Base-by-base conservation (phyloP, 179 eudicot genomes). In the Corrigiola litoralis region DNA sequence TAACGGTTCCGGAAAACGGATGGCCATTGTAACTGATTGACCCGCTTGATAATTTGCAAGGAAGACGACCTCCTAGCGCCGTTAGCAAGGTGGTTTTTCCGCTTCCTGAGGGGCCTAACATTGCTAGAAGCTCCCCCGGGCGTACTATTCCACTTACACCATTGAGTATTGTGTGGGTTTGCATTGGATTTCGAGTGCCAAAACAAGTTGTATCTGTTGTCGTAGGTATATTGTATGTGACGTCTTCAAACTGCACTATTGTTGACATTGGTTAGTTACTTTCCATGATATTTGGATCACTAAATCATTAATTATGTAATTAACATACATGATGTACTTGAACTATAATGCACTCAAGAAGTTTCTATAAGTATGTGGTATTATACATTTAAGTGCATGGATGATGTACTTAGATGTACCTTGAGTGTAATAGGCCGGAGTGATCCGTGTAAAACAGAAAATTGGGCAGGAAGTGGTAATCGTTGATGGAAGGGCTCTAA, bases 21-120 rank as follows among this genome's bases (percentile, higher is more conserved):
- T 70, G 76, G 0, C 74, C 81, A 32, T 85, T 85, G 79, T 87
- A 87, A 0, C 78, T 81, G 6, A 87, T 80, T 27, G 67, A 54
- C 62, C 88, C 90, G 53, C 84, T 84, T 28, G 61, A 13, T 29
- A 31, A 23, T 38, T 80, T 85, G 1, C 78, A 81, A 0, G 79
- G 80, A 3, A 80, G 63, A 18, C 90, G 75, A 5, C 95, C 90
- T 4, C 79, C 82, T 12, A 87, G 75, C 29, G 95, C 82, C 0
- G 95, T 83, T 2, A 88, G 64, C n/a, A 88, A 81, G 25, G 95
- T 85, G 17, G 95, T 88, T 65, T 88, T 88, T 5, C 91, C 95
- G 40, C 91, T 85, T 1, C 95, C 95, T 0, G 95, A 88, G 2
- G 95, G 95, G 7, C 95, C 95, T 13, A 88, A 73, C 95, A 88